Base-by-base conservation (phyloP, 2,329 filamentous ascomycete species). In the Paramyrothecium roridum region DNA sequence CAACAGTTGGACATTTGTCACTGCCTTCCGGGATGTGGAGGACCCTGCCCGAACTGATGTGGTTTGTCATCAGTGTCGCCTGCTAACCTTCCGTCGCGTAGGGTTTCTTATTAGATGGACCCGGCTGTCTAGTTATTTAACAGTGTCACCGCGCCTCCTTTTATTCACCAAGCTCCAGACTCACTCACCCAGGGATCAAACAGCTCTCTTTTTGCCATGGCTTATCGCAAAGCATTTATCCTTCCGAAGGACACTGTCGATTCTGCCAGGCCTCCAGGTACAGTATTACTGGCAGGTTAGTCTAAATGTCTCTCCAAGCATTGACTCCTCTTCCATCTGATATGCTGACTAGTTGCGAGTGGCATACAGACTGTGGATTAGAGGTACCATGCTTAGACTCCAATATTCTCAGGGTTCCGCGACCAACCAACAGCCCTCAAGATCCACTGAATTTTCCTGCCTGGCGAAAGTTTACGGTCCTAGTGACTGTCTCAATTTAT, bases 391-490 rank as follows among this genome's bases (percentile, higher is more conserved):
- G 37, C 12, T 4, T 4, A 43, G 37, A 13, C 13, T 13, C 3
- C 37, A 43, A 6, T 19, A 43, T 19, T 13, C 7, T 43, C 37
- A 43, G 12, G 13, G n/a, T 43, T 19, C 37, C 37, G 12, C 13
- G 12, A 13, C 13, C 37, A 7, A 7, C 37, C 37, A 13, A 43
- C 37, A 43, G 37, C 16, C 71, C 72, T 6, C 63, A 63, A 7
- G 72, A 75, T 51, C 72, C 72, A 2, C 58, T 75, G 16, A 74
- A 73, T 54, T 73, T 67, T 59, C 49, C 65, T 0, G 37, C 49
- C 1, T 73, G 70, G 70, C 62, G 66, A 3, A 75, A 73, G 54
- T 17, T 64, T 1, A 56, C 60, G 1, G 61, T 68, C 1, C 56
- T 75, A 13, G 2, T 61, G 7, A 58, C 63, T 2, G 64, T 62